These are phyloP conservation scores for Penicillium taxi DNA, from an alignment of 495 filamentous ascomycete species.

Conservation along the genomic window DNA sequence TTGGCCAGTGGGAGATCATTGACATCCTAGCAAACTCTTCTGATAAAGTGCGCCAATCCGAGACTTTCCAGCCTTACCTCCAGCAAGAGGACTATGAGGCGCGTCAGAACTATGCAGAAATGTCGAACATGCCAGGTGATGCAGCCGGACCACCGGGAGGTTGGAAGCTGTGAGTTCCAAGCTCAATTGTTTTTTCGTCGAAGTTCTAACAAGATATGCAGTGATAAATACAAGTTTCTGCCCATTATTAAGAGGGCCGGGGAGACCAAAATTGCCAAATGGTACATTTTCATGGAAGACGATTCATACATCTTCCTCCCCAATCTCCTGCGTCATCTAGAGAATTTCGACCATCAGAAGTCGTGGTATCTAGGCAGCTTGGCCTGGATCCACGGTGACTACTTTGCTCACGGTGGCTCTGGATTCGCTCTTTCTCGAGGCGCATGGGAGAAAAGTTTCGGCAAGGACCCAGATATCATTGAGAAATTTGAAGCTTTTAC, in stretches of 20 bases:
- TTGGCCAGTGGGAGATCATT: slow-evolving; percentile 27
- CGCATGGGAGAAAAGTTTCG: slow-evolving; percentile 36
- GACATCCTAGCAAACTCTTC: slow-evolving; percentile 27
- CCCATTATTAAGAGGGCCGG: slow-evolving; percentile 37
- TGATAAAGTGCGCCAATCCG: slow-evolving; percentile 9
- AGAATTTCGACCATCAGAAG: slow-evolving; percentile 33
- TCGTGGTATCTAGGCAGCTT: slow-evolving; percentile 47
- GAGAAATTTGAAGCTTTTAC: slow-evolving; percentile 29
- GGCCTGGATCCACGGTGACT: slow-evolving; percentile 31
- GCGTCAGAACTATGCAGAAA: slow-evolving; percentile 18
- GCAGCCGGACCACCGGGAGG: slow-evolving; percentile 15
- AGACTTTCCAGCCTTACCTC: slow-evolving; percentile 13
- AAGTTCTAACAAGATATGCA: too few species aligned
- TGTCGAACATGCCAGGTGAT: slow-evolving; percentile 15
- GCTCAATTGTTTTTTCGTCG: too few species aligned
- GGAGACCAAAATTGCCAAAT: slow-evolving; percentile 41
- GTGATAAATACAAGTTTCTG: slow-evolving; percentile 45
- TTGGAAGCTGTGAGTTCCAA: too few species aligned
- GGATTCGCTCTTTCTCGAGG: slow-evolving; percentile 50
- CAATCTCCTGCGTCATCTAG: slow-evolving; percentile 45
- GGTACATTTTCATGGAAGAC: slow-evolving; percentile 56
- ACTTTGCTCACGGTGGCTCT: slow-evolving; percentile 53
- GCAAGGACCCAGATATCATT: slow-evolving; percentile 23
- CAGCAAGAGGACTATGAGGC: slow-evolving; percentile 17
- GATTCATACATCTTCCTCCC: slow-evolving; percentile 53